Percentiles rank a stretch among this genome's conserved stretches.
phyloP scores from a whole-genome alignment of 306 rosid species.

The Rosa rugosa region DNA sequence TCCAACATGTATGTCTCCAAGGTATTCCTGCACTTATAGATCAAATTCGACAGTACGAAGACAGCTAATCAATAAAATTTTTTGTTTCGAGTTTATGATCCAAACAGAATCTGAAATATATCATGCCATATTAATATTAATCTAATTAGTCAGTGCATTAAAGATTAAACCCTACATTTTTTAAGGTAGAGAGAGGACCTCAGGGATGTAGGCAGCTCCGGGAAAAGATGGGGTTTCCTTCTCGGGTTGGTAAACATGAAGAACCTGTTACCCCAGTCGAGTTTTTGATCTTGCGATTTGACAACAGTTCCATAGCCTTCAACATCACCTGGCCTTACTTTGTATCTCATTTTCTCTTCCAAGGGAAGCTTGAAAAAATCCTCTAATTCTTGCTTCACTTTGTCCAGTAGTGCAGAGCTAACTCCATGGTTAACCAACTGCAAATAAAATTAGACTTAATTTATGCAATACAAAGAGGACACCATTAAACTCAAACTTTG shows the following conservation, averaged over 20 bases:
- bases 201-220: slow-evolving; percentile 40
- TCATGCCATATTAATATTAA: no score
- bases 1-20: slow-evolving; percentile 53
- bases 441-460: background rate
- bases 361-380: slow-evolving; percentile 61
- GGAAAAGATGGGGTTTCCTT: slow-evolving; percentile 64
- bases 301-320: slow-evolving; percentile 71
- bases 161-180: no score
- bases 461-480: background rate
- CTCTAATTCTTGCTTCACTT: slow-evolving; percentile 51
- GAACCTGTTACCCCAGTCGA: slow-evolving; percentile 85
- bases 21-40: slow-evolving; percentile 33
- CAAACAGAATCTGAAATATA: no score
- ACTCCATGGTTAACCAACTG: slow-evolving; percentile 87
- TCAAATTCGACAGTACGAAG: background rate
- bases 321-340: slow-evolving; percentile 48
- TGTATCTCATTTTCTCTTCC: slow-evolving; percentile 60
- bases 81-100: no score
- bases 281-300: slow-evolving; percentile 52
- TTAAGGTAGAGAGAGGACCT: no score
- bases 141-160: no score
- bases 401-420: slow-evolving; percentile 36
- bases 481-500: background rate
- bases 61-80: background rate
- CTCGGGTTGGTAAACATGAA: slow-evolving; percentile 57